These are phyloP conservation scores for Aspergillus fructus DNA, from an alignment of 2,329 filamentous ascomycete species.

Conservation along the genomic window DNA sequence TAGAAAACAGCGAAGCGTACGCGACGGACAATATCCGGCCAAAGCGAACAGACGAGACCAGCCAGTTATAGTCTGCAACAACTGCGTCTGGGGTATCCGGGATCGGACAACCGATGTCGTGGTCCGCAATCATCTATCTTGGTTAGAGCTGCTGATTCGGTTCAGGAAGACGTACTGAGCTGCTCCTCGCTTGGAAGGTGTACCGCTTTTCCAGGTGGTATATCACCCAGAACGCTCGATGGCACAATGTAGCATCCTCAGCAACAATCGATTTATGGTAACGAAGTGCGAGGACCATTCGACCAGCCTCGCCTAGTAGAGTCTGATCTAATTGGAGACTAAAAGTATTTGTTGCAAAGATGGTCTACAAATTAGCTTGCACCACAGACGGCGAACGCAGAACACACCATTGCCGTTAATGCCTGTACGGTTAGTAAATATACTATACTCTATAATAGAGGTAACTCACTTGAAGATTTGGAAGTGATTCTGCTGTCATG, in stretches of 20 bases:
- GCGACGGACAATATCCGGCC: constrained; percentile 33
- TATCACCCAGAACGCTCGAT: constrained; percentile 42
- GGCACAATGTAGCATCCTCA: constrained; percentile 15
- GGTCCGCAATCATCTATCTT: constrained; percentile 35
- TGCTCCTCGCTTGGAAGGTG: constrained; percentile 30
- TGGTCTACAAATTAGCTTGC: constrained; percentile 23
- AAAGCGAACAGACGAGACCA: constrained; percentile 31
- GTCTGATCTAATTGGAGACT: constrained; percentile 36
- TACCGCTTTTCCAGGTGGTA: constrained; percentile 41
- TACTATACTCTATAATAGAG: background rate
- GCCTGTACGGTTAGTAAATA: constrained; percentile 17
- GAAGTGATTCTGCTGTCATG: background rate
- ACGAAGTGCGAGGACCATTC: constrained; percentile 33
- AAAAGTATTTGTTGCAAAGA: constrained; percentile 37
- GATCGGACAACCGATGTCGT: constrained; percentile 39
- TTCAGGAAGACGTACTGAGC: constrained; percentile 30
- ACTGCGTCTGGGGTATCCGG: constrained; percentile 32
- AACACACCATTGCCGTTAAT: constrained; percentile 26
- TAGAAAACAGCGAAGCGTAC: constrained; percentile 36
- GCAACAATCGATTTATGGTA: constrained; percentile 27
- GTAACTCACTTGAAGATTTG: constrained; percentile 5
- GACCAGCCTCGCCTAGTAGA: constrained; percentile 34
- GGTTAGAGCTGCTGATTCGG: background rate
- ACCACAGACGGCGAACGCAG: background rate
- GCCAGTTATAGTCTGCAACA: constrained; percentile 38